phyloP scores from a whole-genome alignment of 495 filamentous ascomycete genomes.

The Friedmanniomyces simplex region DNA sequence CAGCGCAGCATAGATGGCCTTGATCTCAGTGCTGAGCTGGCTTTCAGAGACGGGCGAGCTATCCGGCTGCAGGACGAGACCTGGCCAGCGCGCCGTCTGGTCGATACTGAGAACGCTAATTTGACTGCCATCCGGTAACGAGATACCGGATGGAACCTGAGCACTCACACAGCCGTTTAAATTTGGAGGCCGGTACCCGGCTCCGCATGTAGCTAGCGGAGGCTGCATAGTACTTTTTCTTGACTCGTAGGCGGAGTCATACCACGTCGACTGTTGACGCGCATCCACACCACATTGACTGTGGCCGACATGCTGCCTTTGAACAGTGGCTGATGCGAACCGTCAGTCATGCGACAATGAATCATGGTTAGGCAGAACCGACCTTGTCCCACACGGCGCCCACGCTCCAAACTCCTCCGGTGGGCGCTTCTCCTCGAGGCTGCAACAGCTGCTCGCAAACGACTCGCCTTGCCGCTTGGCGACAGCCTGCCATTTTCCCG shows the following conservation, averaged over 20 bases:
- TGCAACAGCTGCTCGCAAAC: background rate
- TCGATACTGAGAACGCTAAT: background rate
- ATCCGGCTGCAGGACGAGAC: constrained; percentile 42
- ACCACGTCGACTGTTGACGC: background rate
- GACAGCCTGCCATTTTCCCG: background rate
- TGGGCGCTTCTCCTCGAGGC: background rate
- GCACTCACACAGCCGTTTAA: background rate
- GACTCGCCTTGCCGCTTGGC: background rate
- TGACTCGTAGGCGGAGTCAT: background rate
- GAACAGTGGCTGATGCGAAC: background rate
- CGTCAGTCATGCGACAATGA: background rate
- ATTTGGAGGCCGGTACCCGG: background rate
- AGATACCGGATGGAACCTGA: background rate
- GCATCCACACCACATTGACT: background rate
- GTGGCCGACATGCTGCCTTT: background rate
- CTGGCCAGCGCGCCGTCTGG: constrained; percentile 2
- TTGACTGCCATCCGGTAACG: background rate
- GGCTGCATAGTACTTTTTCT: background rate
- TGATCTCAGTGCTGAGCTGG: constrained; percentile 55
- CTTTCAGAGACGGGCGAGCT: constrained; percentile 62
- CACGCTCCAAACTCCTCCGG: background rate
- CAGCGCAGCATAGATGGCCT: constrained; percentile 65
- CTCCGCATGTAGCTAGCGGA: background rate
- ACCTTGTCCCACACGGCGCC: background rate
- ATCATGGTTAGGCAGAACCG: background rate